Evolutionary conservation across 164 flowering plant species (phyloP), one percentile per base, ranked within the genome.

Genomic region (Stephania yunnanensis): DNA sequence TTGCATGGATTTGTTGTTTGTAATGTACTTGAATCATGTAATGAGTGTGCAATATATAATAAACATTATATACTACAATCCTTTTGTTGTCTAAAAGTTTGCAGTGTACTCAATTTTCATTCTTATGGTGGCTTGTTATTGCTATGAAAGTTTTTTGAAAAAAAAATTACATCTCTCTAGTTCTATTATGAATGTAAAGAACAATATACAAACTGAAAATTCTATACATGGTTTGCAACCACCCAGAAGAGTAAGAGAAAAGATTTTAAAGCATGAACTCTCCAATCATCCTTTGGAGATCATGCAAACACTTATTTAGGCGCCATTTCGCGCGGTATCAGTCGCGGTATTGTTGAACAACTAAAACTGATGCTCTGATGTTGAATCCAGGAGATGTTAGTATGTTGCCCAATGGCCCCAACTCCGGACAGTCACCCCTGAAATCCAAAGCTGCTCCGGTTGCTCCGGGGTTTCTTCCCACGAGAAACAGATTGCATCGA

Each of bases 331-430:
- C 3, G 15, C 15, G 7, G 15, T 50, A 50, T 50, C 55, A 50
- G 15, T 17, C 58, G 0, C 11, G 30, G 50, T 83, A 87, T 75
- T 87, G 92, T 71, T 90, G 91, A 52, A 92, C 79, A 31, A 92
- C 87, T 80, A 92, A 75, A 25, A 91, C 90, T 6, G 95, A 92
- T 7, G 97, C 93, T 5, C 81, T 66, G 1, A 85, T 82, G 7
- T 88, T 74, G 71, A 87, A 79, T 29, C 82, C 87, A 0, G 87
- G 69, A 2, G 89, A 84, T 7, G 81, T 76, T 76, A 93, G 76
- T 71, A 91, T 72, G 50, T 76, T 83, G 1, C 93, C 98, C 0
- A 90, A 66, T 6, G 92, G 92, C 3, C 98, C 98, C 29, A 93
- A 65, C 73, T 93, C 98, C 1, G 91, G 88, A 46, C 83, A 86